phyloP scores from a whole-genome alignment of 768 basidiomycete genomes.

The Hypholoma sublateritium region DNA sequence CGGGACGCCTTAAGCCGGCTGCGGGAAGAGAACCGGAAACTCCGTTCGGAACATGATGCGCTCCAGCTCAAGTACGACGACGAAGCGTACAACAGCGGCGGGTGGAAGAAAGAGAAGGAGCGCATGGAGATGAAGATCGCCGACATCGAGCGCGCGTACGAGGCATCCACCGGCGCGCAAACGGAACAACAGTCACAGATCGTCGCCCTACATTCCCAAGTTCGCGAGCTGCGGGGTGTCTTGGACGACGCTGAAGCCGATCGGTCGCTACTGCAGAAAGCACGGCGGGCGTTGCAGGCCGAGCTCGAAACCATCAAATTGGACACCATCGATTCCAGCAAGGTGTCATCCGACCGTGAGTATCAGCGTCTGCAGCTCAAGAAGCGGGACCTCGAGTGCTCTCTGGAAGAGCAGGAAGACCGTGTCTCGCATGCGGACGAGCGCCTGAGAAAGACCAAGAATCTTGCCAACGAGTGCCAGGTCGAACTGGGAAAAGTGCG shows the following conservation, averaged over 20 bases:
- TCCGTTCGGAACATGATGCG: slow-evolving; percentile 74
- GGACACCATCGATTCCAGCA: slow-evolving; percentile 68
- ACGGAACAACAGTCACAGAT: slow-evolving; percentile 85
- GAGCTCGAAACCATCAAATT: slow-evolving; percentile 81
- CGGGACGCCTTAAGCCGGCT: slow-evolving; percentile 73
- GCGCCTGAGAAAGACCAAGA: slow-evolving; percentile 80
- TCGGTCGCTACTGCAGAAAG: slow-evolving; percentile 75
- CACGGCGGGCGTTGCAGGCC: slow-evolving; percentile 75
- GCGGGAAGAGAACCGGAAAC: slow-evolving; percentile 78
- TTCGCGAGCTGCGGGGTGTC: slow-evolving; percentile 76
- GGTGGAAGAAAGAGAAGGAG: slow-evolving; percentile 89
- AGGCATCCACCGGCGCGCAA: slow-evolving; percentile 68
- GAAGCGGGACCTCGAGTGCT: slow-evolving; percentile 80
- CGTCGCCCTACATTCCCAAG: slow-evolving; percentile 81
- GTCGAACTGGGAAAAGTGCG: slow-evolving; percentile 73
- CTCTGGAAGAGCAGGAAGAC: slow-evolving; percentile 77
- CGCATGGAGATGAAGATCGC: slow-evolving; percentile 80
- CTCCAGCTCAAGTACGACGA: slow-evolving; percentile 75
- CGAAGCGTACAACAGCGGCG: slow-evolving; percentile 72
- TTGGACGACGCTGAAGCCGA: slow-evolving; percentile 87
- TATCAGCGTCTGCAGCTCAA: slow-evolving; percentile 73
- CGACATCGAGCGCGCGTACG: slow-evolving; percentile 75
- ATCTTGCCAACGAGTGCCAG: slow-evolving; percentile 73
- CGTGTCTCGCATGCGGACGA: slow-evolving; percentile 70
- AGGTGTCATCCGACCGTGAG: slow-evolving; percentile 70